phyloP scores from a whole-genome alignment of 805 yeast genomes.

The Ogataea angusta region DNA sequence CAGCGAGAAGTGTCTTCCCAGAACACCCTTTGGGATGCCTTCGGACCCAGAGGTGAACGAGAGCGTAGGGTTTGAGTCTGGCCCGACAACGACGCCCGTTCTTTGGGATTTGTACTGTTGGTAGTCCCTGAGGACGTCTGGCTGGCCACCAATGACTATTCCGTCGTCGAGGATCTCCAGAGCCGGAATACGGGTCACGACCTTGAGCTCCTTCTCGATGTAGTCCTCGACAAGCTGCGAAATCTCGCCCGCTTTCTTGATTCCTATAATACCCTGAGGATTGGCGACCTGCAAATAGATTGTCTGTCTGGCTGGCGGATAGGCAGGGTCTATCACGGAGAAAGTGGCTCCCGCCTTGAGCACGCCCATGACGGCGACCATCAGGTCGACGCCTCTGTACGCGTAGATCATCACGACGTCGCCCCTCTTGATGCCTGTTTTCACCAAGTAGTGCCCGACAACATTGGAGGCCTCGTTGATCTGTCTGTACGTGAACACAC shows the following conservation, averaged over 20 bases:
- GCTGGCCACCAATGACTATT: slow-evolving; percentile 56
- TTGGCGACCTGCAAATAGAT: slow-evolving; percentile 89
- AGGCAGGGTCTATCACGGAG: slow-evolving; percentile 98
- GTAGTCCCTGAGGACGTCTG: slow-evolving; percentile 40
- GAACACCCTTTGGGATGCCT: slow-evolving; percentile 97
- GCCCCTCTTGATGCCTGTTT: slow-evolving; percentile 80
- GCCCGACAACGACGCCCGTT: slow-evolving; percentile 92
- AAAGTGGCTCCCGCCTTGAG: slow-evolving; percentile 98
- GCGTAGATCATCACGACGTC: slow-evolving; percentile 98
- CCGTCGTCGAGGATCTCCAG: slow-evolving; percentile 79
- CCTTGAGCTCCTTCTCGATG: slow-evolving; percentile 66
- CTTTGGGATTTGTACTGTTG: slow-evolving; percentile 48
- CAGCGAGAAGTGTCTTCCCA: slow-evolving; percentile 94
- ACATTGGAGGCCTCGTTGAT: slow-evolving; percentile 91
- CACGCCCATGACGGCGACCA: slow-evolving; percentile 97
- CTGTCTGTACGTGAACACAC: slow-evolving; percentile 80
- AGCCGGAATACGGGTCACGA: slow-evolving; percentile 71
- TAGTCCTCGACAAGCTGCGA: slow-evolving; percentile 77
- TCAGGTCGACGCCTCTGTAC: slow-evolving; percentile 93
- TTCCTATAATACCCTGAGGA: slow-evolving; percentile 87
- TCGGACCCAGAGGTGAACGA: slow-evolving; percentile 98
- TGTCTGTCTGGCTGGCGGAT: slow-evolving; percentile 97
- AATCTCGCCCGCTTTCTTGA: slow-evolving; percentile 84
- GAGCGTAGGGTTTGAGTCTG: slow-evolving; percentile 94
- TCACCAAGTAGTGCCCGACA: slow-evolving; percentile 83